These are phyloP conservation scores for Starmerella sp. DNA, from an alignment of 805 yeast genomes.

Conservation along the genomic window DNA sequence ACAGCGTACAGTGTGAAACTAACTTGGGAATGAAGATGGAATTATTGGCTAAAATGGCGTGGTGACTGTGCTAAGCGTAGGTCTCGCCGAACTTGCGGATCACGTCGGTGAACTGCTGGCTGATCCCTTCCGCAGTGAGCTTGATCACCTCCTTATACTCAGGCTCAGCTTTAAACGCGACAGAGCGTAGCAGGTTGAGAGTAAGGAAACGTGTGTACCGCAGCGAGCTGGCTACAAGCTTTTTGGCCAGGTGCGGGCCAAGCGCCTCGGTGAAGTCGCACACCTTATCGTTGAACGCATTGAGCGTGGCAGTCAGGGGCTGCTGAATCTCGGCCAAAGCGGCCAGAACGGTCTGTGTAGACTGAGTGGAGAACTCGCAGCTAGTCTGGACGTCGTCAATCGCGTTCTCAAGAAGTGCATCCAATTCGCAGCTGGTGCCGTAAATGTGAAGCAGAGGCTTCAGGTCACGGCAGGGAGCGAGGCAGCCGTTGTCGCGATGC, in stretches of 20 bases:
- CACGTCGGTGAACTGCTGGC: constrained; percentile 9
- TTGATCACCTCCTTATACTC: constrained; percentile 3
- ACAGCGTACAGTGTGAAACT: too few relatives aligned
- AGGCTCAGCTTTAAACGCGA: constrained; percentile 11
- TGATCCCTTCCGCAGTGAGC: constrained; percentile 4
- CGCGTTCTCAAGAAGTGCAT: constrained; percentile 9
- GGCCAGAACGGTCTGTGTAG: constrained; percentile 6
- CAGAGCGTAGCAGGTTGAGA: constrained; percentile 10
- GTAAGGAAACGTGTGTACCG: constrained; percentile 8
- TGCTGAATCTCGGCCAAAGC: constrained; percentile 5
- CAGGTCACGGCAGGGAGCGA: constrained; percentile 4
- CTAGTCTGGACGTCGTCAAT: constrained; percentile 17
- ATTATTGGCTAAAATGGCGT: too few relatives aligned
- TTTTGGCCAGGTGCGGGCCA: constrained; percentile 13
- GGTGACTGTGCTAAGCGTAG: too few relatives aligned
- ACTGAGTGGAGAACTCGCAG: constrained; percentile 11
- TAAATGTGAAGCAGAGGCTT: constrained; percentile 12
- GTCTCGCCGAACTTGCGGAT: constrained; percentile 4
- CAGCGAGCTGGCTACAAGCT: constrained; percentile 14
- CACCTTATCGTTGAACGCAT: constrained; percentile 1
- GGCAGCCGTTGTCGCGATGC: background rate
- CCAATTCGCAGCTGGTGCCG: constrained; percentile 5
- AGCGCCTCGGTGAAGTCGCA: constrained; percentile 12
- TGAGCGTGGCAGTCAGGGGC: constrained; percentile 10
- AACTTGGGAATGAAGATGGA: too few relatives aligned